Percentiles rank a stretch among this genome's conserved stretches.
phyloP scores from a whole-genome alignment of 805 yeast genomes.

The Kuraishia cidri region DNA sequence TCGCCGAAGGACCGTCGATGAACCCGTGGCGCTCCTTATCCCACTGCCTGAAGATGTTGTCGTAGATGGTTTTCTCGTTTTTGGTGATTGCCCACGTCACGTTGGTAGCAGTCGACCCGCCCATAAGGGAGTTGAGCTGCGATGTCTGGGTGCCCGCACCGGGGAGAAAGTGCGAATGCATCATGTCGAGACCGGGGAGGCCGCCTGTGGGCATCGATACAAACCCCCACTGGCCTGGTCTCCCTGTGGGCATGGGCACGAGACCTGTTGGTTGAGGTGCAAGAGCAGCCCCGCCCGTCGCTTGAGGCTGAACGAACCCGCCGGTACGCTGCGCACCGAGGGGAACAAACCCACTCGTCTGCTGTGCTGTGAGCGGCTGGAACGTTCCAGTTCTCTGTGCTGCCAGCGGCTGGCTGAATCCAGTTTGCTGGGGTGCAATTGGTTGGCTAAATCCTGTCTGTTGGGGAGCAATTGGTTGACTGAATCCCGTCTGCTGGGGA shows the following conservation, averaged over 20 bases:
- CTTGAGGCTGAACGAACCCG: slow-evolving; percentile 11
- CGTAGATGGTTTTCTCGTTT: slow-evolving; percentile 81
- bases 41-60: slow-evolving; percentile 83
- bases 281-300: slow-evolving; percentile 22
- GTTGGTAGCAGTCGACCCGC: slow-evolving; percentile 28
- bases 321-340: slow-evolving; percentile 19
- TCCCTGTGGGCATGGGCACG: slow-evolving; percentile 47
- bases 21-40: slow-evolving; percentile 61
- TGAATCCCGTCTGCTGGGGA: slow-evolving; percentile 43
- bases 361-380: no score
- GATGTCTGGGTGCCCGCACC: slow-evolving; percentile 20
- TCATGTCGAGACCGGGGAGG: slow-evolving; percentile 59
- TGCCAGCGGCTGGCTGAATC: slow-evolving; percentile 37
- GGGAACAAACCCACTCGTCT: slow-evolving; percentile 24
- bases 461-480: slow-evolving; percentile 19
- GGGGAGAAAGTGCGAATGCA: slow-evolving; percentile 64
- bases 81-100: slow-evolving; percentile 80
- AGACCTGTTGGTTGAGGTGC: slow-evolving; percentile 36
- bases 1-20: slow-evolving; percentile 75
- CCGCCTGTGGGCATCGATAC: slow-evolving; percentile 62
- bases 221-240: slow-evolving; percentile 78
- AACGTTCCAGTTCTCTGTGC: slow-evolving; percentile 61
- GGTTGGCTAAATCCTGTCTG: slow-evolving; percentile 13
- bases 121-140: slow-evolving; percentile 18
- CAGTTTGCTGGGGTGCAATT: slow-evolving; percentile 28